Percentiles rank a stretch among this genome's conserved stretches.
Evolutionary conservation across 2,329 filamentous ascomycete genomes (phyloP).

Genomic region (Xylariomycetidae sp.): DNA sequence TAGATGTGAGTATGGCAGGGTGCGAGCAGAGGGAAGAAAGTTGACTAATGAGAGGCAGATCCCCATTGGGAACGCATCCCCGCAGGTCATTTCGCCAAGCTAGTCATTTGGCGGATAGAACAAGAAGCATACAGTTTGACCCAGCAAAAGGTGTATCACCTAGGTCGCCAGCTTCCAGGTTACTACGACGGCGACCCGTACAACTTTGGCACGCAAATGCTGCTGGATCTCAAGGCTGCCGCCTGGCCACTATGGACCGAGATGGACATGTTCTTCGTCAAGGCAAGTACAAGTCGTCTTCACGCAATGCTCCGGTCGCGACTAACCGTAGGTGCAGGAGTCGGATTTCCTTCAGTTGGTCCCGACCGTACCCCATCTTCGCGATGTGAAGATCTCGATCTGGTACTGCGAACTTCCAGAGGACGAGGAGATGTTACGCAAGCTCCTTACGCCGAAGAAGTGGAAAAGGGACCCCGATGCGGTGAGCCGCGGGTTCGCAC

Average conservation of each 20-base stretch:
- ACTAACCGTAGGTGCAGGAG: conserved; percentile 34
- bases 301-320: no score
- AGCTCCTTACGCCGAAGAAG: conserved; percentile 40
- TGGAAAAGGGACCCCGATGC: conserved; percentile 55
- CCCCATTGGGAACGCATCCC: conserved; percentile 53
- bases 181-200: conserved; percentile 45
- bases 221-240: conserved; percentile 41
- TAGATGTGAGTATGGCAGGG: conserved; percentile 42
- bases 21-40: background rate
- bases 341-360: conserved; percentile 57
- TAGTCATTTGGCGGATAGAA: conserved; percentile 54
- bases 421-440: conserved; percentile 37
- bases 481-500: conserved; percentile 34
- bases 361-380: conserved; percentile 52
- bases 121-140: conserved; percentile 50
- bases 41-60: conserved; percentile 32
- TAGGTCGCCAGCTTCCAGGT: conserved; percentile 46
- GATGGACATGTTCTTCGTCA: conserved; percentile 62
- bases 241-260: conserved; percentile 49
- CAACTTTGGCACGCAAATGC: conserved; percentile 35
- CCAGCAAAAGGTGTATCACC: conserved; percentile 41
- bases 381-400: conserved; percentile 47
- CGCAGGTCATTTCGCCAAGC: conserved; percentile 48
- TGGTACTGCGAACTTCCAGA: conserved; percentile 55
- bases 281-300: conserved; percentile 35